phyloP scores from a whole-genome alignment of 495 filamentous ascomycete species.

The Podospora conica region DNA sequence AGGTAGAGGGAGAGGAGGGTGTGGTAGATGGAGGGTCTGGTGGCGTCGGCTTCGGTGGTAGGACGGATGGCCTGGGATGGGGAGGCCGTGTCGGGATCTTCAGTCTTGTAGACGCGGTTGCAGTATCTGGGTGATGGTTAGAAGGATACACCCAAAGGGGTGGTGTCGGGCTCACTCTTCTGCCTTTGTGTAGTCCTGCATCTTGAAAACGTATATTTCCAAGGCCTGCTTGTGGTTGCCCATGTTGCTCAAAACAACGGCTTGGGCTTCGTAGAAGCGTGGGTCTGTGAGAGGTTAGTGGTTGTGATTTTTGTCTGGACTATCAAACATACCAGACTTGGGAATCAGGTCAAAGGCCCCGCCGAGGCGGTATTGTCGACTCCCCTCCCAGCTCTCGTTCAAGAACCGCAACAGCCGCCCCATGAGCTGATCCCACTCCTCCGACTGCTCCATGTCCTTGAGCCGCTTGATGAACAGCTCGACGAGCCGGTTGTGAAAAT shows the following conservation, averaged over 20 bases:
- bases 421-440: conserved; percentile 51
- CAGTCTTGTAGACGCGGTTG: conserved; percentile 67
- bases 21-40: conserved; percentile 74
- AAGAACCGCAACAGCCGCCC: conserved; percentile 68
- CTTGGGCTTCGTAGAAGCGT: conserved; percentile 81
- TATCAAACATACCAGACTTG: conserved; percentile 57
- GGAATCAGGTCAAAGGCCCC: conserved; percentile 70
- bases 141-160: neutral
- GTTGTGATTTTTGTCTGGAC: neutral
- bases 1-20: conserved; percentile 88
- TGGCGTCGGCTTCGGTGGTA: conserved; percentile 48
- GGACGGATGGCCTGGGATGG: conserved; percentile 31
- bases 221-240: conserved; percentile 89
- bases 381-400: conserved; percentile 62
- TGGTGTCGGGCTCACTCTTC: conserved; percentile 62
- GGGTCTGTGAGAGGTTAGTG: conserved; percentile 50
- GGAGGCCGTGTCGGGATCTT: conserved; percentile 36
- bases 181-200: conserved; percentile 79
- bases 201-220: conserved; percentile 93
- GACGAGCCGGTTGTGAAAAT: conserved; percentile 80
- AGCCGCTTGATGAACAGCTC: conserved; percentile 67
- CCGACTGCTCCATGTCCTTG: conserved; percentile 39
- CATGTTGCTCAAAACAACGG: conserved; percentile 92
- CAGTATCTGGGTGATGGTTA: conserved; percentile 60
- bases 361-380: conserved; percentile 70